Evolutionary conservation across 257 asterid species (phyloP), one percentile per base, ranked within the genome.

Genomic region (Solanum sitiens): DNA sequence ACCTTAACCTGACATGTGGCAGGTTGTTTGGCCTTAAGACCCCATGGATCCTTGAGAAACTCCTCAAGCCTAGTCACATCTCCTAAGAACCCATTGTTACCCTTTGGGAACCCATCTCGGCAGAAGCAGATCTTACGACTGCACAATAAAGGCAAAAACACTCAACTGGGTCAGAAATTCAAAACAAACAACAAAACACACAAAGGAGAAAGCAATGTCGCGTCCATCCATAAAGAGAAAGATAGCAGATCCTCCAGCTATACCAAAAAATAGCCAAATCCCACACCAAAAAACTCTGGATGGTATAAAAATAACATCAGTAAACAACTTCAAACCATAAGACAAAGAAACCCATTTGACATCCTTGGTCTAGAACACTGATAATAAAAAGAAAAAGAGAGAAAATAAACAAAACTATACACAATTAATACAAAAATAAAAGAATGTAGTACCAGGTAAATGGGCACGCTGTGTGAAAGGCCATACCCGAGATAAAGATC

Each of bases 381-480:
- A 40, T 37, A 53, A 73, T 33, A 32, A 72, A 71, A 25, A 77
- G 70, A 86, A 59, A 33, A 79, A 25, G 87, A 45, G 40, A 73
- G 47, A 42, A 77, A 87, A 83, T 27, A 42, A 77, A 42, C 84
- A 79, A 44, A 45, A 80, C 20, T 80, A 80, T 80, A 11, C n/a
- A 12, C 67, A 80, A 80, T 47, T 45, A 80, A 80, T 80, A 9
- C 9, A 67, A 74, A 90, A 73, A 79, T 16, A 63, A 87, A 63
- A 63, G 71, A 63, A 63, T 5, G 30, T 40, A 18, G 90, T 93
- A 97, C 99, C 99, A 97, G 92, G 99, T 96, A 94, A 97, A 95
- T 92, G 99, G 99, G 91, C 99, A 97, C 89, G 98, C 95, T 89
- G 95, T 98, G 87, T 97, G 99, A 94, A 97, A 97, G 93, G 99